Conservation (phyloP, 768 basidiomycete species). For the Suillus fuscotomentosus region DNA sequence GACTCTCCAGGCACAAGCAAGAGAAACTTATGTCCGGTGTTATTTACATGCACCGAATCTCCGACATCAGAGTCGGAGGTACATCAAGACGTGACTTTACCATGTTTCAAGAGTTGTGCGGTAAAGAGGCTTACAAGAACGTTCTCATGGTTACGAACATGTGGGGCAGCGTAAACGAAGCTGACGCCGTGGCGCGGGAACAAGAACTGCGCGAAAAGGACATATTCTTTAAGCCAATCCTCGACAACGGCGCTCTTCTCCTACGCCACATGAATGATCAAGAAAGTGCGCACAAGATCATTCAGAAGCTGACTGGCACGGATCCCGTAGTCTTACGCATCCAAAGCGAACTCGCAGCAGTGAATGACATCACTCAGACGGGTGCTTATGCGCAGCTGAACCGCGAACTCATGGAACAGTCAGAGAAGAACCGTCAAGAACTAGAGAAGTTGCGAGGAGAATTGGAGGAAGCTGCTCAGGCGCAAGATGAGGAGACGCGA, state of each 20-base stretch:
- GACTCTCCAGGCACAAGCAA: constrained; percentile 28
- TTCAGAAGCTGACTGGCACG: constrained; percentile 41
- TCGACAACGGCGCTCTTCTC: constrained; percentile 44
- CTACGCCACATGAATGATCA: constrained; percentile 41
- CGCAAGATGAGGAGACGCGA: constrained; percentile 46
- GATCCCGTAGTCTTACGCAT: constrained; percentile 46
- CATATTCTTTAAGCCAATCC: constrained; percentile 50
- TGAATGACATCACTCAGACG: constrained; percentile 50
- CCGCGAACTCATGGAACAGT: constrained; percentile 46
- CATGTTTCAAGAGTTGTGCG: constrained; percentile 54
- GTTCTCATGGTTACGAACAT: constrained; percentile 54
- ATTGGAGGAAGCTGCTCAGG: constrained; percentile 43
- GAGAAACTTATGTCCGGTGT: constrained; percentile 43
- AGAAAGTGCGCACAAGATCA: constrained; percentile 44
- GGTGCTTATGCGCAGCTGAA: constrained; percentile 52
- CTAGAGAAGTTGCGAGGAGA: constrained; percentile 45
- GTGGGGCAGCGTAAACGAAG: constrained; percentile 43
- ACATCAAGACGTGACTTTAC: constrained; percentile 47
- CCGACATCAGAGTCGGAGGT: constrained; percentile 47
- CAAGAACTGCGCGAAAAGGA: constrained; percentile 38
- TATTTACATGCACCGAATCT: constrained; percentile 54
- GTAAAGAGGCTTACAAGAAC: constrained; percentile 46
- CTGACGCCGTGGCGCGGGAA: constrained; percentile 39
- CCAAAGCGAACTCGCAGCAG: constrained; percentile 51
- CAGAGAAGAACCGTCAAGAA: constrained; percentile 45